Evolutionary conservation across 176 grass and related monocot genomes (phyloP).

Genomic region (Bromus sterilis): DNA sequence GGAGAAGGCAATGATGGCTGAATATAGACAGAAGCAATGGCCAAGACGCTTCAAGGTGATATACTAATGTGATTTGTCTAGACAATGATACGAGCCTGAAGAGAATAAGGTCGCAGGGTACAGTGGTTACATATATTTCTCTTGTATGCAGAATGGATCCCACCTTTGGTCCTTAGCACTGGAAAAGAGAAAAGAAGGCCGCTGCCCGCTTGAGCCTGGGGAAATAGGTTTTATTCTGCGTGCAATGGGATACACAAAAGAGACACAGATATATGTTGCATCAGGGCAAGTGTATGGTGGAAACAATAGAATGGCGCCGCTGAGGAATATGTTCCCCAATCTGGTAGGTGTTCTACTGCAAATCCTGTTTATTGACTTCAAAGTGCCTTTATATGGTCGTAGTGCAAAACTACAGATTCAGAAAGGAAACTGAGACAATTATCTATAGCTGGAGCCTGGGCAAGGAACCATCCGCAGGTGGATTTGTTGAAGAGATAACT

Average conservation of each 20-base stretch:
- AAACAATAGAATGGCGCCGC: conserved; percentile 71
- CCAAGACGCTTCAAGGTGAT: conserved; percentile 89
- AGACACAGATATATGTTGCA: conserved; percentile 97
- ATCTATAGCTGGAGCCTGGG: background rate
- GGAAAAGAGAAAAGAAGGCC: conserved; percentile 93
- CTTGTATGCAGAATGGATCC: conserved; percentile 76
- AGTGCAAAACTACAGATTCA: background rate
- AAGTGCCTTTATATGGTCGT: background rate
- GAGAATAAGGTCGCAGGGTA: background rate
- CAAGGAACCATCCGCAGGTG: background rate
- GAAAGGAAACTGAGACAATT: background rate
- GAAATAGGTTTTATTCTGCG: conserved; percentile 86
- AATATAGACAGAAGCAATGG: conserved; percentile 94
- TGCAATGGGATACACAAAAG: conserved; percentile 88
- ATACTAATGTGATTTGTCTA: conserved; percentile 20
- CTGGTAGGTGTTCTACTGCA: conserved; percentile 39
- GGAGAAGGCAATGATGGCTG: conserved; percentile 93
- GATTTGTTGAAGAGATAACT: background rate
- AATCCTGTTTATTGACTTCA: background rate
- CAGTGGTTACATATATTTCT: conserved; percentile 10
- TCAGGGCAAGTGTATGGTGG: conserved; percentile 96
- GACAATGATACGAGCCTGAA: background rate
- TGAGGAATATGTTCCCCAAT: conserved; percentile 98
- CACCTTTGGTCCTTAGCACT: conserved; percentile 82
- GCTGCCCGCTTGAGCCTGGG: conserved; percentile 92